Evolutionary conservation across 768 basidiomycete species (phyloP), one percentile per base, ranked within the genome.

Genomic region (Hebeloma cylindrosporum): DNA sequence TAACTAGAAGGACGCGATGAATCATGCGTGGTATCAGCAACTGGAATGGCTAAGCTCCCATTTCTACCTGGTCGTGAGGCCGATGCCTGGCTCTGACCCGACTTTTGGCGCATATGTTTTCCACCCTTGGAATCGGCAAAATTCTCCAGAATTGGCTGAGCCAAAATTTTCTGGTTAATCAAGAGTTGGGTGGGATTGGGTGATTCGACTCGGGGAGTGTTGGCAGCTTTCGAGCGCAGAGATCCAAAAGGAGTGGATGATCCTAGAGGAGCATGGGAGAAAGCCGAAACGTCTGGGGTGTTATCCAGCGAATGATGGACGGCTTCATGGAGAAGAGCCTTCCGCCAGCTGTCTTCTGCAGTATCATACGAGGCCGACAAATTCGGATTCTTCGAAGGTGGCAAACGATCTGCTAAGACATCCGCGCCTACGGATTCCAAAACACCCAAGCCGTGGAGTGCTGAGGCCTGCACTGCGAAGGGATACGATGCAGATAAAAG

Each of bases 361-460:
- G 75, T 65, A 58, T 79, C 78, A 36, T 61, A 64, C 7, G 77
- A 60, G 6, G 75, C 58, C 3, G 80, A 79, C 46, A 75, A 61
- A 18, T 77, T 80, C n/a, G 83, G 82, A 51, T 78, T 85, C 22
- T 63, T 67, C 14, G 79, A 76, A 1, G 83, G 82, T 7, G 84
- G 83, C n/a, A 89, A 63, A 16, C 77, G 75, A 47, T 88, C 85
- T 3, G 88, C 88, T 28, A 90, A 67, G n/a, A 81, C 60, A 30
- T 80, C 87, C 23, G 88, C 88, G 44, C 85, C 83, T 5, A 89
- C 68, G 20, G 86, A 87, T 36, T 88, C 85, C 48, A 79, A 73
- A 30, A 88, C 85, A 32, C 85, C 83, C 55, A 90, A 65, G 11
- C 83, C 87, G 55, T 82, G 80, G 38, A 83, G 55, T 11, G 82